Evolutionary conservation across 495 filamentous ascomycete species (phyloP), one percentile per base, ranked within the genome.

Genomic region (Xylaria curta): DNA sequence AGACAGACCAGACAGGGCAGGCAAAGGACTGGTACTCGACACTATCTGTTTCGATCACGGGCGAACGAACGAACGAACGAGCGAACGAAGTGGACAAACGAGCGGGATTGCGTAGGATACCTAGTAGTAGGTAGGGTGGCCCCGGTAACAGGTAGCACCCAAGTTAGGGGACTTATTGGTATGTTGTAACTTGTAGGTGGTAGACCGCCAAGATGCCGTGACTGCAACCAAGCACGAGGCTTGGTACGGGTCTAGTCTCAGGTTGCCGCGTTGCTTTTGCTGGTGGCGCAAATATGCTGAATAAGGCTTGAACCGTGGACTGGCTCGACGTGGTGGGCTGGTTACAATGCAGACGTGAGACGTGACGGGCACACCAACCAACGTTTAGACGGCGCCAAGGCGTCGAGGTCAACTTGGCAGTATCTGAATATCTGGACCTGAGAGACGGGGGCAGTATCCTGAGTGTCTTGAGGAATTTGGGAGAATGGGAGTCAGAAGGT

Each of bases 351-450:
- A 51, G 42, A 66, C 31, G 46, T 66, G 46, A 69, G 56, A 62
- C 44, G 68, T n/a, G 56, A 51, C 58, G 44, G 58, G 46, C 19
- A 58, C 51, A 47, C 44, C 19, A 70, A 61, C 68, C 44, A 63
- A 59, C 54, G 40, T 9, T 7, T 26, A 8, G 4, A n/a, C 17
- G 40, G 10, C n/a, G 68, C 68, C 68, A 64, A 70, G 68, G 46
- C 46, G 42, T 63, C 68, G 49, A 70, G 68, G 68, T 42, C 49
- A 53, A 70, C 56, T 63, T 70, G 58, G 68, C 59, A 33, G 58
- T 4, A 51, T 40, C 13, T 19, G 4, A n/a, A 49, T 49, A 49
- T 49, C 46, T 44, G 58, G 58, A n/a, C 21, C 53, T 31, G 21
- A 8, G 13, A 6, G 47, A 21, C n/a, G 17, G 26, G 51, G 64